These are phyloP conservation scores for Isabelozyma pseudorhagii DNA, from an alignment of 805 yeast species.

Conservation along the genomic window DNA sequence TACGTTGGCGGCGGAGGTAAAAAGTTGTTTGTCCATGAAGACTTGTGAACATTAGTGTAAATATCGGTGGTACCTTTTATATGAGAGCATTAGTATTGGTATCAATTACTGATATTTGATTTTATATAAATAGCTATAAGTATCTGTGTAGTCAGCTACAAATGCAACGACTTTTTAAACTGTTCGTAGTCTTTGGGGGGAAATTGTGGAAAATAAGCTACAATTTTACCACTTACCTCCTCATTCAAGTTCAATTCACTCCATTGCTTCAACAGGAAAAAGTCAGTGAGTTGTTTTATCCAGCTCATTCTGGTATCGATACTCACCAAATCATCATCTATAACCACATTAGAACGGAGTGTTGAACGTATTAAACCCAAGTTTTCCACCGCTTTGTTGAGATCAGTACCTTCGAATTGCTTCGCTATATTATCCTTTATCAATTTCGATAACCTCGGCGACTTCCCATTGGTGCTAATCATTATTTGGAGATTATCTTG, in stretches of 20 bases:
- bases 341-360: constrained; percentile 42
- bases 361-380: constrained; percentile 53
- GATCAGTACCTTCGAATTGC: constrained; percentile 38
- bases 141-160: not conserved
- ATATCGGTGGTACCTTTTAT: too few relatives aligned
- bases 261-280: constrained; percentile 57
- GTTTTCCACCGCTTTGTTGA: constrained; percentile 59
- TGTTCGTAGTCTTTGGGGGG: constrained; percentile 36
- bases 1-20: constrained; percentile 92
- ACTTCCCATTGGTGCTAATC: constrained; percentile 81
- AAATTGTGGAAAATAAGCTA: constrained; percentile 47
- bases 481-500: constrained; percentile 72
- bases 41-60: constrained; percentile 28
- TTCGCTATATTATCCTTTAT: constrained; percentile 54
- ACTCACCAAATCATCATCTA: constrained; percentile 46
- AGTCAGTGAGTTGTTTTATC: constrained; percentile 65
- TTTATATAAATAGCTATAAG: too few relatives aligned
- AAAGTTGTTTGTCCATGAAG: constrained; percentile 72
- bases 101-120: too few relatives aligned
- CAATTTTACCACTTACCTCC: constrained; percentile 33
- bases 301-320: constrained; percentile 68
- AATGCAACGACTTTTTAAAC: constrained; percentile 5
- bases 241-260: constrained; percentile 36
- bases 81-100: too few relatives aligned
- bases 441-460: constrained; percentile 67